Percentiles rank a stretch among this genome's conserved stretches.
Evolutionary conservation across 331 rosid species (phyloP).

Genomic region (Telfairia occidentalis): DNA sequence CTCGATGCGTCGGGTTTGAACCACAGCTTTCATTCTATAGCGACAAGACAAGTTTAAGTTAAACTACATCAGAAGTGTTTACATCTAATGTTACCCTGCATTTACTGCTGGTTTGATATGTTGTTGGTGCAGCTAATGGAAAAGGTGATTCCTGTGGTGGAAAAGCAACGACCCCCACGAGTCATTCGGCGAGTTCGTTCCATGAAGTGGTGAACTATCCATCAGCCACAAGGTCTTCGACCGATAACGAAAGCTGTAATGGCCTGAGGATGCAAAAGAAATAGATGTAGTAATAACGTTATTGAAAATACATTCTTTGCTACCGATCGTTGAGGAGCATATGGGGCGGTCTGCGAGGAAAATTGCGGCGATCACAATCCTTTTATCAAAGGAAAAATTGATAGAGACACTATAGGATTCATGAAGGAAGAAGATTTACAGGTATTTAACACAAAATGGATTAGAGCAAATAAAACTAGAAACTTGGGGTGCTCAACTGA

Average conservation of each 20-base stretch:
- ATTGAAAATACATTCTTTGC: neutral
- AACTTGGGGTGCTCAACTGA: neutral
- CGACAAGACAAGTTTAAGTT: neutral
- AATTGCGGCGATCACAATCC: neutral
- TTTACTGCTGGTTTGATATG: conserved; percentile 1
- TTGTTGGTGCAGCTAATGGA: conserved; percentile 64
- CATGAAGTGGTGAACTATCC: conserved; percentile 37
- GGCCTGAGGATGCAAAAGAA: neutral
- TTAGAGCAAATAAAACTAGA: conserved; percentile 4
- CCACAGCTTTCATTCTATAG: neutral
- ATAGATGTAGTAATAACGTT: neutral
- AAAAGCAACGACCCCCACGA: conserved; percentile 54
- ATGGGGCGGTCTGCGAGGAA: neutral
- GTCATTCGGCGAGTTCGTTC: conserved; percentile 54
- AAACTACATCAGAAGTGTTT: neutral
- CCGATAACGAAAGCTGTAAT: neutral
- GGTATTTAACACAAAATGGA: neutral
- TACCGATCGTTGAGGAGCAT: neutral
- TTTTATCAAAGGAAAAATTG: neutral
- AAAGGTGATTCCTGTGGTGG: conserved; percentile 56
- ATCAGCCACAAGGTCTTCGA: neutral
- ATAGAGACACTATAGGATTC: neutral
- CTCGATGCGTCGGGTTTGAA: neutral
- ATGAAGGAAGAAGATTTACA: neutral
- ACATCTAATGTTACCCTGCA: neutral